Conservation (phyloP, 2,329 filamentous ascomycete genomes). For the Sphaerulina vaccinii region DNA sequence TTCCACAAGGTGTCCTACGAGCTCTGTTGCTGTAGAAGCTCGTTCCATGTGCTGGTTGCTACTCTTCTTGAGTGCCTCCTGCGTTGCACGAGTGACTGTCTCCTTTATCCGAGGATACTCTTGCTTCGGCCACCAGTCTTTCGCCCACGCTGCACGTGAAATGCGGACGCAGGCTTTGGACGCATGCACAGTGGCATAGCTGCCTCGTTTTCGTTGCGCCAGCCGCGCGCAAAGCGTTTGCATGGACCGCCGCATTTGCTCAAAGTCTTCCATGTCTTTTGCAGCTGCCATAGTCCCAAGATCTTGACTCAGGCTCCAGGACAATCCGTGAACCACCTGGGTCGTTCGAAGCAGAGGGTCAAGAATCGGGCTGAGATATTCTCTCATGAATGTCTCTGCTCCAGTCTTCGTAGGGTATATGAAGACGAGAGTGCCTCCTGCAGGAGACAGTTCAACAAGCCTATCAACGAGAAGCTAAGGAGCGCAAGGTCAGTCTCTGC, state of each 20-base stretch:
- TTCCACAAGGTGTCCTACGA: slow-evolving; percentile 60
- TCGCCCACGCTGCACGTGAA: slow-evolving; percentile 55
- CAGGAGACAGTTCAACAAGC: slow-evolving; percentile 57
- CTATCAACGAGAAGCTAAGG: slow-evolving; percentile 56
- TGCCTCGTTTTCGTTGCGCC: slow-evolving; percentile 25
- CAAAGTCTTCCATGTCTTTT: slow-evolving; percentile 55
- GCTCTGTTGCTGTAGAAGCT: slow-evolving; percentile 47
- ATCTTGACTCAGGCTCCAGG: slow-evolving; percentile 55
- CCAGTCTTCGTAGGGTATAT: slow-evolving; percentile 62
- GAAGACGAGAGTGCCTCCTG: slow-evolving; percentile 59
- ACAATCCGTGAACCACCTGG: slow-evolving; percentile 58
- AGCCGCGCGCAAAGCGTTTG: slow-evolving; percentile 29
- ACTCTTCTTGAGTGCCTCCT: slow-evolving; percentile 43
- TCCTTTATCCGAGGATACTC: slow-evolving; percentile 60
- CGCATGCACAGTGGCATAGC: slow-evolving; percentile 43
- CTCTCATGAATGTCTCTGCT: slow-evolving; percentile 57
- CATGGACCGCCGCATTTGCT: slow-evolving; percentile 34
- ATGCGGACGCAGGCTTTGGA: slow-evolving; percentile 52
- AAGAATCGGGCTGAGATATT: slow-evolving; percentile 61
- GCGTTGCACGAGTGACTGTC: slow-evolving; percentile 46
- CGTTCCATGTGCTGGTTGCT: slow-evolving; percentile 36
- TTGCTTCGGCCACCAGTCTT: slow-evolving; percentile 64
- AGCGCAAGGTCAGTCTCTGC: background rate
- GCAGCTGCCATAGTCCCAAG: slow-evolving; percentile 57
- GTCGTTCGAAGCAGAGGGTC: slow-evolving; percentile 61